Conservation (phyloP, 352 stramenopile species). For the Blastocystis sp. region DNA sequence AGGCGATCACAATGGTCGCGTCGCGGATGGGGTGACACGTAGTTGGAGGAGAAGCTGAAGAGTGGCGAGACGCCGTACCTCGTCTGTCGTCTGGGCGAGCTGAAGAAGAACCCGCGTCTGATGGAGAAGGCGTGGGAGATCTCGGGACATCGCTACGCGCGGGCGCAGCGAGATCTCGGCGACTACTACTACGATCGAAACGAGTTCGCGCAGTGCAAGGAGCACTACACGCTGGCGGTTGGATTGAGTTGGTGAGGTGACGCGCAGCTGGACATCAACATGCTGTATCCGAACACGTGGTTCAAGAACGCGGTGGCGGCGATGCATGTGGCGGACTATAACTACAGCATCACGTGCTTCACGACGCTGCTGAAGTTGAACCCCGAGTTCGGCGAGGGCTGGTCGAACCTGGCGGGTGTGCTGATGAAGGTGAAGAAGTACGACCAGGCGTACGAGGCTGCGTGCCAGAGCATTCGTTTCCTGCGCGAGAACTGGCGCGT, state of each 20-base stretch:
- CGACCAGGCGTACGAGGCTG: slow-evolving; percentile 53
- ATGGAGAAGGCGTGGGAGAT: slow-evolving; percentile 54
- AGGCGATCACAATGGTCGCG: slow-evolving; percentile 47
- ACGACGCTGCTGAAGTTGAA: slow-evolving; percentile 27
- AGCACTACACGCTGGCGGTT: slow-evolving; percentile 35
- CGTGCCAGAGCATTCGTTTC: slow-evolving; percentile 44
- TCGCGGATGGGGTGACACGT: neutral
- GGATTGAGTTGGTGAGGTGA: neutral
- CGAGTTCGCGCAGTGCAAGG: slow-evolving; percentile 33
- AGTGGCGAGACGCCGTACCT: slow-evolving; percentile 50
- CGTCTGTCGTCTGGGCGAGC: slow-evolving; percentile 51
- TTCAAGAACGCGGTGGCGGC: slow-evolving; percentile 38
- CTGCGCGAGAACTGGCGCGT: slow-evolving; percentile 58
- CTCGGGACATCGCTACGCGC: slow-evolving; percentile 50
- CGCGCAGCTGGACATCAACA: slow-evolving; percentile 13
- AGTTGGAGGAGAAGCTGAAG: neutral
- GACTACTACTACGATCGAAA: slow-evolving; percentile 52
- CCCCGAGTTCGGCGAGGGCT: slow-evolving; percentile 54
- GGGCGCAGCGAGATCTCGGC: slow-evolving; percentile 49
- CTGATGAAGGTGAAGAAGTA: slow-evolving; percentile 50
- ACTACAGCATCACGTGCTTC: slow-evolving; percentile 49
- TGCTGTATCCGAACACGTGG: slow-evolving; percentile 56
- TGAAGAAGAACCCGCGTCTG: slow-evolving; percentile 53
- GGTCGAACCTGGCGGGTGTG: slow-evolving; percentile 55
- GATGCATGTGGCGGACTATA: slow-evolving; percentile 52